Evolutionary conservation across 192 early-diverging fungal species (phyloP), one percentile per base, ranked within the genome.

Genomic region (Coemansia sp.): DNA sequence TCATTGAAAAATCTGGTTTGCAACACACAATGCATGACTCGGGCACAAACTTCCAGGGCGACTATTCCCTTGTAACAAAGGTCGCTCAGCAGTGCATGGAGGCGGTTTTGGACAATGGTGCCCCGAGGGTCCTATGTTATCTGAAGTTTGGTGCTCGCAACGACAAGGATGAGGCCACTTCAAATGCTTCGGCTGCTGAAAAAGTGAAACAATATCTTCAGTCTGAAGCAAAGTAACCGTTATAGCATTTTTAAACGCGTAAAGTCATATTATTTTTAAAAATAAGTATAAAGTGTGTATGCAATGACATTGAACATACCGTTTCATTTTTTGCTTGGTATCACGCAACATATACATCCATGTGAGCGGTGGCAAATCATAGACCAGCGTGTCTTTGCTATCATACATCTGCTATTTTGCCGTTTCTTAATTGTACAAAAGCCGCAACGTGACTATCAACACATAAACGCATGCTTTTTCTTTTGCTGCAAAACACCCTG

Each of bases 1-100:
- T 77, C 23, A 57, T 77, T n/a, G 60, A 71, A 22, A 60, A 25
- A 6, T 77, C 75, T 6, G 75, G 69, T 7, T 61, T 77, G 16
- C 57, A 71, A 48, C 75, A 77, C 44, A 71, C 75, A 21, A 77
- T 77, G 75, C 75, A 77, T 28, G 75, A 77, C 33, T 68, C 75
- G 0, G 75, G 75, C 2, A 77, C 75, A 0, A 77, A 77, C 43
- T 71, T 77, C 12, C 68, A 77, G 45, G 75, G 75, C 31, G 75
- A 77, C 14, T 77, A 71, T 48, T 55, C 68, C 2, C 58, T 71
- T n/a, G 61, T 77, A 8, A 31, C 62, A 1, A 31, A 52, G 9
- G 75, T 77, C 22, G 58, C 58, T 2, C 59, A 68, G 49, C 38
- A 70, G 54, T 77, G 75, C 24, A 77, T 77, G 75, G 64, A 71